Conservation (phyloP, 139 green algal genomes). For the Chlamydomonas sp. region DNA sequence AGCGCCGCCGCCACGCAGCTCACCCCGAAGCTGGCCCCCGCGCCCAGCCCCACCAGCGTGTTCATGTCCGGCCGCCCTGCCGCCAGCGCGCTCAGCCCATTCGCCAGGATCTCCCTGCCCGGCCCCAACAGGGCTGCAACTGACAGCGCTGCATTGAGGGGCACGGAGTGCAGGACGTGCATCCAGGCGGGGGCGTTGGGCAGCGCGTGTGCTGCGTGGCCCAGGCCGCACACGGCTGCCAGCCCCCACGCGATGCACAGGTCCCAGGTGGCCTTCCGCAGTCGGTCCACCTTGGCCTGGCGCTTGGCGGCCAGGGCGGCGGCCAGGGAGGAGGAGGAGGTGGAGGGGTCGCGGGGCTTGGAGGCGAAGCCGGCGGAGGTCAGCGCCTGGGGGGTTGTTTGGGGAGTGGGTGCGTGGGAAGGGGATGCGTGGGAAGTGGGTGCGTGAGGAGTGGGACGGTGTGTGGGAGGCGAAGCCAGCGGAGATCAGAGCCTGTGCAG, state of each 20-base stretch:
- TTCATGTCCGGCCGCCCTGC: constrained; percentile 95
- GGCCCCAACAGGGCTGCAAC: constrained; percentile 80
- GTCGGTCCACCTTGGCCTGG: constrained; percentile 59
- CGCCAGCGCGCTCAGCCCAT: constrained; percentile 58
- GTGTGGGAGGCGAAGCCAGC: too few relatives aligned
- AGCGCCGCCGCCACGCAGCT: constrained; percentile 77
- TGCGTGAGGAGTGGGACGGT: not conserved
- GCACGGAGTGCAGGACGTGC: constrained; percentile 73
- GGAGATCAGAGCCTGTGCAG: too few relatives aligned
- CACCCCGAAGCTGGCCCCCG: constrained; percentile 86
- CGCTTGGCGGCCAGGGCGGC: constrained; percentile 66
- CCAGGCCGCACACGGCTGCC: constrained; percentile 77
- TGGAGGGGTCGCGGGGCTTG: constrained; percentile 31
- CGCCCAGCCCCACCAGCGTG: constrained; percentile 94
- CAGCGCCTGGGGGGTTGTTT: constrained; percentile 39
- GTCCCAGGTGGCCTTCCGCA: constrained; percentile 66
- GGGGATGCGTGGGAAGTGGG: not conserved
- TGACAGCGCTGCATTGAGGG: constrained; percentile 80
- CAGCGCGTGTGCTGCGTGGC: constrained; percentile 79
- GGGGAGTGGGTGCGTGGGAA: not conserved
- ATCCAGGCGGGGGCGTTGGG: constrained; percentile 65
- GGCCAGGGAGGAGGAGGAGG: constrained; percentile 35
- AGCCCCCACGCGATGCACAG: constrained; percentile 83
- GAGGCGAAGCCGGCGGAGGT: constrained; percentile 58
- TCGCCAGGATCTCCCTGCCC: constrained; percentile 65